Evolutionary conservation across 2,329 filamentous ascomycete species (phyloP), one percentile per base, ranked within the genome.

Genomic region (Colletotrichum spaethianum): DNA sequence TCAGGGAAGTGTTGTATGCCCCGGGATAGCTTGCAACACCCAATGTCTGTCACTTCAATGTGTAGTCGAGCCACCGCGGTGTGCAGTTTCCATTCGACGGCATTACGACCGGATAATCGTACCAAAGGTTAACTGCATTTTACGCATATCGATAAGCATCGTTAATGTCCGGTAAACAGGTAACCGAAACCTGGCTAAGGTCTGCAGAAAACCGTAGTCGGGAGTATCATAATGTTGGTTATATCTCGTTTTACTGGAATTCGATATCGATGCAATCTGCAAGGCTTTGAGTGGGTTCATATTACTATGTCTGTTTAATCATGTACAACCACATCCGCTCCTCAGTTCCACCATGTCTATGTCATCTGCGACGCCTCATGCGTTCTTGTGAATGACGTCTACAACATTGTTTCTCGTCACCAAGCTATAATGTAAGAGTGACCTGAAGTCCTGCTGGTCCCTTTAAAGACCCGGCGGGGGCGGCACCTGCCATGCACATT

Each of bases 401-500:
- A 18, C 14, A 7, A 48, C n/a, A 31, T 1, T 18, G 28, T 23
- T 48, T 52, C 20, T 16, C 57, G 3, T 11, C 33, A 52, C 36
- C 23, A 44, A 18, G 33, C 36, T 50, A 8, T 14, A 40, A 31
- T 33, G 40, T 46, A 31, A 55, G 20, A 16, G 31, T 16, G 12
- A 31, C 53, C n/a, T 31, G 12, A 20, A 52, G 55, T 53, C 28
- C 26, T 20, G 11, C 23, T 26, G 14, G 11, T 46, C 50, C 26
- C 42, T 33, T 77, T 77, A 89, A 56, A 90, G 83, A n/a, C 88
- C 88, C 5, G 88, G 88, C 16, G 88, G 88, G 67, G 88, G 88
- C 40, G 88, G 88, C 28, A 89, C 86, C 87, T 89, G 28, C n/a
- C 3, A n/a, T 8, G n/a, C 28, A 14, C 16, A 9, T 72, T 42